These are phyloP conservation scores for Neospora caninum DNA, from an alignment of 169 alveolate genomes.

Conservation along the genomic window DNA sequence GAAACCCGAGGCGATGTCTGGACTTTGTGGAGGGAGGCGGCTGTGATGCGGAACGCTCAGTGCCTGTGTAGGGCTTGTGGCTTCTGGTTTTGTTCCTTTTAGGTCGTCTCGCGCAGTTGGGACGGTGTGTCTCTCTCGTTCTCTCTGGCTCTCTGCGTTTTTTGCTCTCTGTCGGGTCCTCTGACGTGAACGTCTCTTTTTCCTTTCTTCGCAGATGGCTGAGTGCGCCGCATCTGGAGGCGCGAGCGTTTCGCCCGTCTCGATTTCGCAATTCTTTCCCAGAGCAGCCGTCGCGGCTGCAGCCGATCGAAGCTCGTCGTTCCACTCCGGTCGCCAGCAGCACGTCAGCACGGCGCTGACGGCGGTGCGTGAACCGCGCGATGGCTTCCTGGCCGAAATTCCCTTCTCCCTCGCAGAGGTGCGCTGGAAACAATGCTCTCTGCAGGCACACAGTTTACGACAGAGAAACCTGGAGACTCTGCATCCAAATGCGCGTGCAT, in stretches of 20 bases:
- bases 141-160: neutral
- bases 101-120: neutral
- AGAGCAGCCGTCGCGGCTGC: slow-evolving; percentile 36
- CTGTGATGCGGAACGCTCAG: no score
- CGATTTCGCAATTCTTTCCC: slow-evolving; percentile 33
- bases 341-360: slow-evolving; percentile 36
- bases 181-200: neutral
- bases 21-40: no score
- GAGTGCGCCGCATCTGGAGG: slow-evolving; percentile 20
- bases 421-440: no score
- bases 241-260: neutral
- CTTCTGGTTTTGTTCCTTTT: neutral
- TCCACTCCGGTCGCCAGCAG: slow-evolving; percentile 31
- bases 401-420: slow-evolving; percentile 60
- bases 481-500: no score
- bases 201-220: neutral
- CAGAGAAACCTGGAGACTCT: no score
- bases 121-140: neutral
- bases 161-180: neutral
- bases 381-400: slow-evolving; percentile 46
- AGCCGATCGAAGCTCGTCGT: neutral
- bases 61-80: neutral
- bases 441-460: no score
- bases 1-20: no score
- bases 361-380: slow-evolving; percentile 16